These are phyloP conservation scores for Balamuthia mandrillaris DNA, from an alignment of 208 protist genomes.

Conservation along the genomic window DNA sequence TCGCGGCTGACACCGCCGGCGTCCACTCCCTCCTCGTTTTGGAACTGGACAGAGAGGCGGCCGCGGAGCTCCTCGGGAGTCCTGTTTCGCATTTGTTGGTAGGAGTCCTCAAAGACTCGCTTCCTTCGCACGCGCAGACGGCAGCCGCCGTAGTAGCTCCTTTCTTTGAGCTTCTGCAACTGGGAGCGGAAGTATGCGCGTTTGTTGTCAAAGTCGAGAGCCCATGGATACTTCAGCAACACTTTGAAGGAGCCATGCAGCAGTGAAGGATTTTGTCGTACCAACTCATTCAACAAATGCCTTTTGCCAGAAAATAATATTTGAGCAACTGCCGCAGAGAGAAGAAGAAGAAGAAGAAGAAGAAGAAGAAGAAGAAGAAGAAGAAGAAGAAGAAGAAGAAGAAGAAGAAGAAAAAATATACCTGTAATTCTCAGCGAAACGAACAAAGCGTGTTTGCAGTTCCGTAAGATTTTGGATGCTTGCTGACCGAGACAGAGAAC, in stretches of 20 bases:
- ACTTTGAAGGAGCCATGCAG: constrained; percentile 48
- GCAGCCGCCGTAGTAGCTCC: constrained; percentile 35
- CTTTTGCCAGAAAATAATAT: too few species aligned
- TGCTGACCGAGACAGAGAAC: constrained; percentile 1
- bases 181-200: constrained; percentile 53
- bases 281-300: constrained; percentile 58
- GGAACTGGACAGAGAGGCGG: constrained; percentile 86
- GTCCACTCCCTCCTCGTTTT: constrained; percentile 86
- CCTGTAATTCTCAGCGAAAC: constrained; percentile 26
- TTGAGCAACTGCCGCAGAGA: too few species aligned
- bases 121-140: constrained; percentile 50
- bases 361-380: too few species aligned
- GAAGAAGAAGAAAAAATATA: too few species aligned
- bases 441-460: not conserved
- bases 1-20: constrained; percentile 92
- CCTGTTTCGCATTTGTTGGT: constrained; percentile 29
- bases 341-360: too few species aligned
- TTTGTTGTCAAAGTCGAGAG: constrained; percentile 71
- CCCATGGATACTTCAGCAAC: constrained; percentile 51
- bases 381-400: too few species aligned
- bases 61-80: constrained; percentile 77
- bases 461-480: constrained; percentile 11
- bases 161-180: constrained; percentile 40
- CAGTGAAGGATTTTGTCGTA: constrained; percentile 50
- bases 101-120: constrained; percentile 65